Evolutionary conservation across 805 yeast genomes (phyloP).

Genomic region (Zygotorulaspora danielsina): DNA sequence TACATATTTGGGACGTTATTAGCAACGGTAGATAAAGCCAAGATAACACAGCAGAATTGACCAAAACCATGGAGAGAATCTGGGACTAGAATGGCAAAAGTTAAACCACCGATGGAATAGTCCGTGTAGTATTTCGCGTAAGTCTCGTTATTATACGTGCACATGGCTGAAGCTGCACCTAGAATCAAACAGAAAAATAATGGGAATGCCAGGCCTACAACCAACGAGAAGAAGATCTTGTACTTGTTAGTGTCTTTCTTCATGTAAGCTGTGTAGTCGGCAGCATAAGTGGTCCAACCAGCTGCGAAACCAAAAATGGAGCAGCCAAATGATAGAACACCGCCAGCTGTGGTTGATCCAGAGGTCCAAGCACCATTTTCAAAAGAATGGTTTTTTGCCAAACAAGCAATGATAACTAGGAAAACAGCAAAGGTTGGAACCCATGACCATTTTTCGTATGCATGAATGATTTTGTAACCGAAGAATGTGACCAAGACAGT

Average conservation of each 20-base stretch:
- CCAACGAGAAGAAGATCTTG: constrained; percentile 60
- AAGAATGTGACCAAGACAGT: constrained; percentile 76
- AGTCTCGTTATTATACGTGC: constrained; percentile 44
- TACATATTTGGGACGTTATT: constrained; percentile 92
- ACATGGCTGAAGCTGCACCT: constrained; percentile 85
- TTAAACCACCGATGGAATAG: constrained; percentile 72
- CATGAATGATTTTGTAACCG: constrained; percentile 78
- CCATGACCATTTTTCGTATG: constrained; percentile 84
- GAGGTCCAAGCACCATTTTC: constrained; percentile 45
- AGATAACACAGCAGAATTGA: constrained; percentile 76
- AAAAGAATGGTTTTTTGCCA: constrained; percentile 64
- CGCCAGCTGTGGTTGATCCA: constrained; percentile 71
- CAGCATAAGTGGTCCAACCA: constrained; percentile 93
- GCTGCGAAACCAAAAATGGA: constrained; percentile 83
- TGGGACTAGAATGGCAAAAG: constrained; percentile 69
- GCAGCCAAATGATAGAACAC: constrained; percentile 77
- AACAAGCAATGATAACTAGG: constrained; percentile 71
- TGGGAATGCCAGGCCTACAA: constrained; percentile 61
- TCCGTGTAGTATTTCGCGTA: constrained; percentile 50
- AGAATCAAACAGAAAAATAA: constrained; percentile 65
- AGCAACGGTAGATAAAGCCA: constrained; percentile 81
- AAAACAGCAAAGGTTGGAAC: constrained; percentile 71
- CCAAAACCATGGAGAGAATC: constrained; percentile 86
- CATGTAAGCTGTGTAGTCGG: constrained; percentile 88
- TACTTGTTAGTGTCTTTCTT: constrained; percentile 55